Evolutionary conservation across 164 flowering plant genomes (phyloP), one percentile per base, ranked within the genome.

Genomic region (Magnolia changhungtana): DNA sequence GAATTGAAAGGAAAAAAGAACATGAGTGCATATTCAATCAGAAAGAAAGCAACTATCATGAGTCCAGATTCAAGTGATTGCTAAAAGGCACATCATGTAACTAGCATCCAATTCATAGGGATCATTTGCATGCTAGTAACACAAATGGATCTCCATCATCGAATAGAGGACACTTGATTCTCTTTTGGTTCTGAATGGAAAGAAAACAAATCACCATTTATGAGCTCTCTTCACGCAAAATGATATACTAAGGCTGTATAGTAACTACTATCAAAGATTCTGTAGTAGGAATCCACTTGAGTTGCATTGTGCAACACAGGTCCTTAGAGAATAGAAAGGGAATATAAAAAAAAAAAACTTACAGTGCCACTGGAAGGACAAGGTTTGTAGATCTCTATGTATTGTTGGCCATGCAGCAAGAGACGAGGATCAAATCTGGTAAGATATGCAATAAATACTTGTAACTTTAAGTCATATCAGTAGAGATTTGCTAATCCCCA

Each of bases 391-490:
- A 96, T 78, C 82, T 96, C 95, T 61, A 96, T 85, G 82, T 92
- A 92, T 45, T 96, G 98, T 74, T 96, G 96, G 61, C 94, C 99
- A 80, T 96, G 99, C 82, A 96, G 81, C 74, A 94, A 76, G 79
- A 93, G 93, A 24, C 87, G 84, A 1, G 89, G 94, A 87, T 96
- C 96, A 85, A 76, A 94, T 81, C 99, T 96, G 89, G 72, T 55
- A 74, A 76, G 21, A 78, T 49, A 70, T 71, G 27, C 67, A 67
- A 75, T 20, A 51, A 11, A 72, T 45, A 66, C 37, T 21, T 7
- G 52, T 67, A 67, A 68, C 52, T 58, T 3, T 55, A 69, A n/a
- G 50, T 67, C 49, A 66, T 11, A 72, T 52, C 51, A 75, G 71
- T 19, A 7, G 49, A 55, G 18, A 0, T 55, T 55, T 10, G 61